phyloP scores from a whole-genome alignment of 768 basidiomycete genomes.

The Leccinum subgranulosum region DNA sequence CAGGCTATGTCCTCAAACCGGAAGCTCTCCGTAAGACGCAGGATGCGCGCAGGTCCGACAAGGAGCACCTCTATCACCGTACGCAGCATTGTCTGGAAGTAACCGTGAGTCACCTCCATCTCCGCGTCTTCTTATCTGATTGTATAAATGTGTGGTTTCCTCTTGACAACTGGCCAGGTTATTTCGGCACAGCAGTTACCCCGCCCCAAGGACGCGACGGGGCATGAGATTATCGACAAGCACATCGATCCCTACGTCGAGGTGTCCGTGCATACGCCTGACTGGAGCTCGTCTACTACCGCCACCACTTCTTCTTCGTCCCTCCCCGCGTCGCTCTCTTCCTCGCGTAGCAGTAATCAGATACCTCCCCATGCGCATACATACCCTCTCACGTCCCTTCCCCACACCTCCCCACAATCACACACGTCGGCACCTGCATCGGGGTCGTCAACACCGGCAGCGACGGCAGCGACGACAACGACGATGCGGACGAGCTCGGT shows the following conservation, averaged over 20 bases:
- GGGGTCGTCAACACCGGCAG: background rate
- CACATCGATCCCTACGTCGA: constrained; percentile 77
- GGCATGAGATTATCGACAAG: constrained; percentile 59
- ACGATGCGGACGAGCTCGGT: constrained; percentile 58
- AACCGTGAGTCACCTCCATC: constrained; percentile 39
- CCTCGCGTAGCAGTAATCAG: background rate
- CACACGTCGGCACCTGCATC: background rate
- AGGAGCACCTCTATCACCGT: constrained; percentile 50
- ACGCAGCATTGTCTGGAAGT: constrained; percentile 64
- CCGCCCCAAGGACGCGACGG: constrained; percentile 58
- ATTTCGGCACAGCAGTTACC: constrained; percentile 93
- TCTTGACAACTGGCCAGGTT: constrained; percentile 36
- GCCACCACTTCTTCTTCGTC: background rate
- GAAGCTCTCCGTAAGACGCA: constrained; percentile 63
- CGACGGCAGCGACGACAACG: constrained; percentile 41
- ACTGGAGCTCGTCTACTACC: constrained; percentile 47
- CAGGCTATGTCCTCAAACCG: constrained; percentile 91
- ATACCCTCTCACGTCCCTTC: background rate
- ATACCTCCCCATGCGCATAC: background rate
- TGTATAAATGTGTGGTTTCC: background rate
- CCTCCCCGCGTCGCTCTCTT: background rate
- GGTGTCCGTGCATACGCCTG: constrained; percentile 72
- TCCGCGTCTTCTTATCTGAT: background rate
- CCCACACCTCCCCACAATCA: background rate
- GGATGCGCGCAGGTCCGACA: constrained; percentile 48